A percentile compares a stretch with the other conserved stretches of the same genome.
These are phyloP conservation scores for Pythium periplocum DNA, from an alignment of 352 stramenopile genomes.

Conservation along the genomic window DNA sequence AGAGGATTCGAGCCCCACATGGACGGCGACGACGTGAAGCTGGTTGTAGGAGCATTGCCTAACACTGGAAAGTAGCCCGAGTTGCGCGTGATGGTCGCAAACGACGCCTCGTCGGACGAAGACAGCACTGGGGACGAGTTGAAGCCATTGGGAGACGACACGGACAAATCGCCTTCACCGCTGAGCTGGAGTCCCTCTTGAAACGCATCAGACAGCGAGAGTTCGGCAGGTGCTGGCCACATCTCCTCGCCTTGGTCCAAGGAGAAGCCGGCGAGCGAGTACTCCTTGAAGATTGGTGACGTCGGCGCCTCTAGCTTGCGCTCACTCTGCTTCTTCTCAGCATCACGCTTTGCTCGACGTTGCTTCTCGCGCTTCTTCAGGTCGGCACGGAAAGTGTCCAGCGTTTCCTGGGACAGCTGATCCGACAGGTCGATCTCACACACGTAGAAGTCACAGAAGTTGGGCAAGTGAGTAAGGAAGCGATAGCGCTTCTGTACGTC, in stretches of 20 bases:
- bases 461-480: slow-evolving; percentile 82
- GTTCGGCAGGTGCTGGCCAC: slow-evolving; percentile 59
- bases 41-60: slow-evolving; percentile 9
- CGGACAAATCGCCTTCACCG: slow-evolving; percentile 6
- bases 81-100: slow-evolving; percentile 64
- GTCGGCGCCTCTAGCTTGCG: slow-evolving; percentile 9
- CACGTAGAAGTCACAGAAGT: slow-evolving; percentile 86
- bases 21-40: slow-evolving; percentile 22
- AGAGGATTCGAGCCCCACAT: slow-evolving; percentile 26
- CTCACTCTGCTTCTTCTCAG: slow-evolving; percentile 24
- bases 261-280: slow-evolving; percentile 33
- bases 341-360: slow-evolving; percentile 42
- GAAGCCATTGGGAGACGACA: neutral
- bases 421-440: slow-evolving; percentile 77
- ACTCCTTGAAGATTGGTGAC: slow-evolving; percentile 23
- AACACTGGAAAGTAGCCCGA: slow-evolving; percentile 71
- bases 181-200: slow-evolving; percentile 23
- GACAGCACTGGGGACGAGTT: neutral
- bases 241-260: slow-evolving; percentile 41
- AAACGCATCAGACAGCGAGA: slow-evolving; percentile 39
- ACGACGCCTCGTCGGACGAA: slow-evolving; percentile 44
- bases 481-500: slow-evolving; percentile 79
- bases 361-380: slow-evolving; percentile 76
- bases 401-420: slow-evolving; percentile 64
- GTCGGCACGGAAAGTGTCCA: slow-evolving; percentile 50